Conservation (phyloP, 1,139 yeast genomes). For the Kodamaea ohmeri region DNA sequence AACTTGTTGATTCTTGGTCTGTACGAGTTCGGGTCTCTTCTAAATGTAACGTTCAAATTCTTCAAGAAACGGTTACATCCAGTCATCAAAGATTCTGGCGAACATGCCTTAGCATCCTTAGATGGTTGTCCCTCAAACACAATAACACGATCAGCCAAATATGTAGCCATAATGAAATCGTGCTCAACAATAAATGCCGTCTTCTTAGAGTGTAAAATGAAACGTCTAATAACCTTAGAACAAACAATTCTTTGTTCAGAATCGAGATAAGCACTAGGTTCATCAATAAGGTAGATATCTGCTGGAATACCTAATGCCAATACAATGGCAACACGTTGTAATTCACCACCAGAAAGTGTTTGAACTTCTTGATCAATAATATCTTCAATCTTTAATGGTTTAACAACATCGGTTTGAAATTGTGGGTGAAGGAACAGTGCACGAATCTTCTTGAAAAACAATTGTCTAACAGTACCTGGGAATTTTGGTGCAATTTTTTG, state of each 20-base stretch:
- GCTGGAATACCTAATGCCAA: slow-evolving; percentile 93
- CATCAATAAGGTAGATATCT: slow-evolving; percentile 94
- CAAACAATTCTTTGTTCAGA: slow-evolving; percentile 99
- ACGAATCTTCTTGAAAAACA: slow-evolving; percentile 93
- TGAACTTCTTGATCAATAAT: slow-evolving; percentile 97
- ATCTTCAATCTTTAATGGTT: slow-evolving; percentile 90
- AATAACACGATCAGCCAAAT: slow-evolving; percentile 96
- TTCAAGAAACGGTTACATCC: slow-evolving; percentile 97
- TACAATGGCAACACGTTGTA: slow-evolving; percentile 98
- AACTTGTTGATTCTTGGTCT: slow-evolving; percentile 98
- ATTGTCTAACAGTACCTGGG: slow-evolving; percentile 97
- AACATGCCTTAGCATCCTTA: slow-evolving; percentile 71
- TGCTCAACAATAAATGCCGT: slow-evolving; percentile 98
- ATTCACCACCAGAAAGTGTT: slow-evolving; percentile 97
- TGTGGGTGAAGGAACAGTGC: slow-evolving; percentile 94
- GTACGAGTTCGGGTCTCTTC: slow-evolving; percentile 97
- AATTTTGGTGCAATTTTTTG: slow-evolving; percentile 98
- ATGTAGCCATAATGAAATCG: slow-evolving; percentile 99
- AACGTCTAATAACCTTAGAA: slow-evolving; percentile 96
- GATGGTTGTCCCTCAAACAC: slow-evolving; percentile 97
- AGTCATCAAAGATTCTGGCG: slow-evolving; percentile 89
- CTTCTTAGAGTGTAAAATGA: slow-evolving; percentile 92
- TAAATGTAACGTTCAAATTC: slow-evolving; percentile 94
- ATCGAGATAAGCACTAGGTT: slow-evolving; percentile 97
- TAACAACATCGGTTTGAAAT: slow-evolving; percentile 96